phyloP scores from a whole-genome alignment of 2,329 filamentous ascomycete species.

The Talaromyces sp. region DNA sequence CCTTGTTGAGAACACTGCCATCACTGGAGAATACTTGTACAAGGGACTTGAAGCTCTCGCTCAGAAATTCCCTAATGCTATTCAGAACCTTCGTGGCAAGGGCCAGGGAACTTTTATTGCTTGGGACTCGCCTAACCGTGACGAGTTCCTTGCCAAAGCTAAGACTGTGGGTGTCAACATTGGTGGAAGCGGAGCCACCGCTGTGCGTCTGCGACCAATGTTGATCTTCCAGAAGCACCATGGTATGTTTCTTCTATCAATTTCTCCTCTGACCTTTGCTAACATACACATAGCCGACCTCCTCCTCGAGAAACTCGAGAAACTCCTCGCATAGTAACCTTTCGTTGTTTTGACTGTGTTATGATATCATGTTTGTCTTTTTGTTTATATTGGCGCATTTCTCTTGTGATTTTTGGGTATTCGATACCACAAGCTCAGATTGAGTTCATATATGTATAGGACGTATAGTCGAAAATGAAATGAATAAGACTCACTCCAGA shows the following conservation, averaged over 20 bases:
- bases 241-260: constrained; percentile 42
- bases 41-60: constrained; percentile 64
- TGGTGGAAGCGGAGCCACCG: constrained; percentile 71
- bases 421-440: constrained; percentile 11
- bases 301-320: constrained; percentile 73
- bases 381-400: constrained; percentile 4
- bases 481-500: neutral
- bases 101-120: constrained; percentile 89
- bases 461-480: constrained; percentile 9
- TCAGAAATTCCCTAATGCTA: constrained; percentile 68
- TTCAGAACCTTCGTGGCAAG: constrained; percentile 81
- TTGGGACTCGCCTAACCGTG: constrained; percentile 77
- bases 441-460: constrained; percentile 12
- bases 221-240: constrained; percentile 89
- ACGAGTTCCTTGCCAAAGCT: constrained; percentile 73
- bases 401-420: neutral
- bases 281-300: constrained; percentile 59
- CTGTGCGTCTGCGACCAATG: constrained; percentile 83
- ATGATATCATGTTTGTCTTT: constrained; percentile 12
- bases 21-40: constrained; percentile 75
- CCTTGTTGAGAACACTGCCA: constrained; percentile 75
- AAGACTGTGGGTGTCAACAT: constrained; percentile 84
- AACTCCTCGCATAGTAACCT: constrained; percentile 53
- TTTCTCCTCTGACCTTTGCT: neutral
- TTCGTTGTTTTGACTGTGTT: neutral